Conservation (phyloP, 768 basidiomycete species). For the Sporobolomyces pararoseus region DNA sequence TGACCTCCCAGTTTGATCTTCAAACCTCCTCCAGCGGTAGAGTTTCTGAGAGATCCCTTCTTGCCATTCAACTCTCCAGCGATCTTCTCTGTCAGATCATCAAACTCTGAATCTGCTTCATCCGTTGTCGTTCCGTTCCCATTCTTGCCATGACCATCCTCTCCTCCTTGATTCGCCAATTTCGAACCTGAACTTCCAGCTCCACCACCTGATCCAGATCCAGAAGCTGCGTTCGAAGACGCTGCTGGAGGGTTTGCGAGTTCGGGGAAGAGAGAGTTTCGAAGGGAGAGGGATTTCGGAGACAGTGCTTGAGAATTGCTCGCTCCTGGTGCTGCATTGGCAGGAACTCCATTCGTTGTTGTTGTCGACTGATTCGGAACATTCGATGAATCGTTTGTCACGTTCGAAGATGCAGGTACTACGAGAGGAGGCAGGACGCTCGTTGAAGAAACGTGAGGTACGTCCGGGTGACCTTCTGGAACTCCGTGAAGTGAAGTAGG, state of each 20-base stretch:
- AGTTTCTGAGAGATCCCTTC: not conserved
- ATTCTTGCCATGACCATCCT: too few species aligned
- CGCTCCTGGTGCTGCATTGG: not conserved
- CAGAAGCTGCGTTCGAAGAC: not conserved
- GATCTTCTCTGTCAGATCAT: slow-evolving; percentile 12
- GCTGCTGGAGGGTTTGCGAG: too few species aligned
- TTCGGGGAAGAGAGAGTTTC: slow-evolving; percentile 41
- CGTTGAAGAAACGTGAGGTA: slow-evolving; percentile 43
- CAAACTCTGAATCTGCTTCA: slow-evolving; percentile 26
- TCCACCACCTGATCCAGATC: too few species aligned
- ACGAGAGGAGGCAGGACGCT: slow-evolving; percentile 37
- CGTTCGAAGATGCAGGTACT: not conserved
- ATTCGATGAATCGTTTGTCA: not conserved
- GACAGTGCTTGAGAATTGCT: not conserved
- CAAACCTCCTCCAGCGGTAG: slow-evolving; percentile 2
- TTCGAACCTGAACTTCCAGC: too few species aligned
- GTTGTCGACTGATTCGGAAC: not conserved
- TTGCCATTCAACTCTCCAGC: not conserved
- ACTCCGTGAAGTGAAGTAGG: slow-evolving; percentile 30
- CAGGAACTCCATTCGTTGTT: not conserved
- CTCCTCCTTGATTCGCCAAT: not conserved
- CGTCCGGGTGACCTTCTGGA: slow-evolving; percentile 37
- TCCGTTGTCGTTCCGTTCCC: slow-evolving; percentile 36
- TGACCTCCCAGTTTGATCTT: slow-evolving; percentile 31
- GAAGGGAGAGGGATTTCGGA: slow-evolving; percentile 33